phyloP scores from a whole-genome alignment of 2,329 filamentous ascomycete species.

The Cadophora luteo-olivacea region DNA sequence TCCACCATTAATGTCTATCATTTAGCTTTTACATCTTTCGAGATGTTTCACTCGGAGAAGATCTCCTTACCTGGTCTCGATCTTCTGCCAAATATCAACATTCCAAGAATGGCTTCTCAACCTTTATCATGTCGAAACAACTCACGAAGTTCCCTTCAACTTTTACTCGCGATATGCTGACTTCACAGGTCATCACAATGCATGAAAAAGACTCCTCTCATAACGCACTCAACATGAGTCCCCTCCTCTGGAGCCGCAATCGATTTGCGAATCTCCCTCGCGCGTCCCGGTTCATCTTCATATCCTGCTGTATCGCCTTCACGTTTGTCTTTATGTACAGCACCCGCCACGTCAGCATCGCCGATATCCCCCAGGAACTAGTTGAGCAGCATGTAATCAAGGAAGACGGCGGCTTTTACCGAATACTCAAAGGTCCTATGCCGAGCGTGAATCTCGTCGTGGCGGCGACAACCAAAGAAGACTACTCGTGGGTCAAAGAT shows the following conservation, averaged over 20 bases:
- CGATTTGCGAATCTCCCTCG: constrained; percentile 24
- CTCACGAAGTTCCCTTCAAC: not conserved
- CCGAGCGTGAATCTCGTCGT: constrained; percentile 35
- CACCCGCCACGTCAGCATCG: constrained; percentile 13
- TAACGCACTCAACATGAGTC: constrained; percentile 3
- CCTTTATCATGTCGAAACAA: not conserved
- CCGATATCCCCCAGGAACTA: constrained; percentile 18
- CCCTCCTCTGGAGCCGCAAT: constrained; percentile 2
- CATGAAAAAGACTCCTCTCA: not conserved
- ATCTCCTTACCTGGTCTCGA: not conserved
- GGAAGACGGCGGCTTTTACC: constrained; percentile 25
- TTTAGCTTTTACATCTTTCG: not conserved
- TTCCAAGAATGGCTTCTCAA: constrained; percentile 9
- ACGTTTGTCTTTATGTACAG: constrained; percentile 25
- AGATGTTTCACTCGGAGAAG: not conserved
- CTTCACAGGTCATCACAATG: not conserved
- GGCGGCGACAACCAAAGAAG: constrained; percentile 30
- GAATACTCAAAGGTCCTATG: constrained; percentile 26
- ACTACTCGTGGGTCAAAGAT: constrained; percentile 33
- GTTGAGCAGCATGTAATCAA: constrained; percentile 31
- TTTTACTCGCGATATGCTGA: not conserved
- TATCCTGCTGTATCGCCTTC: constrained; percentile 16
- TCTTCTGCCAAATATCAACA: constrained; percentile 19
- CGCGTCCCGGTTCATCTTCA: constrained; percentile 26
- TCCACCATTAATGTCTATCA: not conserved